Evolutionary conservation across 176 grass and related monocot species (phyloP), one percentile per base, ranked within the genome.

Genomic region (Hyparrhenia diplandra): DNA sequence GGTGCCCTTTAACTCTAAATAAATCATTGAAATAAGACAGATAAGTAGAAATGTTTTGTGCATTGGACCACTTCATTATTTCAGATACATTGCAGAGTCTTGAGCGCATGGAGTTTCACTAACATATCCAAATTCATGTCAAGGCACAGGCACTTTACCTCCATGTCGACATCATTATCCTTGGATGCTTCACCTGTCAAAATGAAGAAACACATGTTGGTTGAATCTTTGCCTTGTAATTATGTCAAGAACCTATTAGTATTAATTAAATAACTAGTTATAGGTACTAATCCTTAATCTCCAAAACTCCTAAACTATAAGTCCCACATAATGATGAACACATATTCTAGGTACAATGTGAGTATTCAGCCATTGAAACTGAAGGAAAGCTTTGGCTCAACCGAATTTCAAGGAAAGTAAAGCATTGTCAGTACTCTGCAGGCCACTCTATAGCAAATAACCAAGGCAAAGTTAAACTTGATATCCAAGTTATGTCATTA

Each of bases 151-250:
- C 20, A 69, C 13, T 32, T 20, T 78, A 85, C 82, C 67, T 79
- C 85, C 86, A 88, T 83, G 63, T 63, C 34, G 21, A 55, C 69
- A 23, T 88, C 74, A 2, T 47, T 73, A 23, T 85, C 82, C 74
- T 82, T 85, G 12, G 78, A 75, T 29, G 61, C 25, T 55, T 88
- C 79, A 71, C 86, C 89, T 91, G 89, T 51, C 32, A 78, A 85
- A 55, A 73, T 40, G 37, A 74, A 70, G 6, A 85, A 72, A 35
- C 45, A 64, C 57, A 76, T 27, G 72, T 43, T 27, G 42, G 16
- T 34, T 11, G 37, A 39, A 73, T 66, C 1, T 58, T 67, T 8
- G 40, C 62, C 30, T 10, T 14, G 28, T 69, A 74, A 24, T 64
- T 69, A 21, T 13, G 35, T 69, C 8, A 36, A 69, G 18, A 82